Percentiles rank a stretch among this genome's conserved stretches.
These are phyloP conservation scores for Fusarium graminum DNA, from an alignment of 2,329 filamentous ascomycete species.

Conservation along the genomic window DNA sequence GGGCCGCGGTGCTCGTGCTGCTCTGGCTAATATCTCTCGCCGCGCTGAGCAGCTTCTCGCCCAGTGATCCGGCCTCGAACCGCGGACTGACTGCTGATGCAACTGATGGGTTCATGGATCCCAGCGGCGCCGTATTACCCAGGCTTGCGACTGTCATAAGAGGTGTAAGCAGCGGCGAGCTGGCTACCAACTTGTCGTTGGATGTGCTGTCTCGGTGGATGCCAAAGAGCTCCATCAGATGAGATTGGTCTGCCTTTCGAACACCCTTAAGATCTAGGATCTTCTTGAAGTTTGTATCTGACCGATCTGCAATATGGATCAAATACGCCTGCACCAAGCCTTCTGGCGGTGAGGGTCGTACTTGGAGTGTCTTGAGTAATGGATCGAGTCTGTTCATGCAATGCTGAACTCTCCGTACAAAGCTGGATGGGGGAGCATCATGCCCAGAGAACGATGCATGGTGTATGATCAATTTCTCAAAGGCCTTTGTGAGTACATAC, in stretches of 20 bases:
- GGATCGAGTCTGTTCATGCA: conserved; percentile 90
- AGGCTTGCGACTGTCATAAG: conserved; percentile 65
- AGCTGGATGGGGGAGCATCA: conserved; percentile 67
- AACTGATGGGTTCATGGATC: conserved; percentile 59
- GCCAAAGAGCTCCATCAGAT: conserved; percentile 86
- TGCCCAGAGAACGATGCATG: conserved; percentile 62
- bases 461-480: conserved; percentile 77
- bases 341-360: conserved; percentile 90
- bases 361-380: conserved; percentile 95
- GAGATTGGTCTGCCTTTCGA: conserved; percentile 82
- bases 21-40: conserved; percentile 84
- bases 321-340: conserved; percentile 97
- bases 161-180: conserved; percentile 77
- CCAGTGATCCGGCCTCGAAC: conserved; percentile 86
- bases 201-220: conserved; percentile 82
- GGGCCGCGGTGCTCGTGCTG: conserved; percentile 51
- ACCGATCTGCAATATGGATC: conserved; percentile 94
- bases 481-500: conserved; percentile 86
- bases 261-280: conserved; percentile 96
- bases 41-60: conserved; percentile 88
- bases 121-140: conserved; percentile 54
- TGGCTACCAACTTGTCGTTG: conserved; percentile 77
- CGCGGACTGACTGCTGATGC: conserved; percentile 61
- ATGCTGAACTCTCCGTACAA: conserved; percentile 86
- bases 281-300: conserved; percentile 95